These are phyloP conservation scores for Phytophthora citrophthora DNA, from an alignment of 352 stramenopile genomes.

Conservation along the genomic window DNA sequence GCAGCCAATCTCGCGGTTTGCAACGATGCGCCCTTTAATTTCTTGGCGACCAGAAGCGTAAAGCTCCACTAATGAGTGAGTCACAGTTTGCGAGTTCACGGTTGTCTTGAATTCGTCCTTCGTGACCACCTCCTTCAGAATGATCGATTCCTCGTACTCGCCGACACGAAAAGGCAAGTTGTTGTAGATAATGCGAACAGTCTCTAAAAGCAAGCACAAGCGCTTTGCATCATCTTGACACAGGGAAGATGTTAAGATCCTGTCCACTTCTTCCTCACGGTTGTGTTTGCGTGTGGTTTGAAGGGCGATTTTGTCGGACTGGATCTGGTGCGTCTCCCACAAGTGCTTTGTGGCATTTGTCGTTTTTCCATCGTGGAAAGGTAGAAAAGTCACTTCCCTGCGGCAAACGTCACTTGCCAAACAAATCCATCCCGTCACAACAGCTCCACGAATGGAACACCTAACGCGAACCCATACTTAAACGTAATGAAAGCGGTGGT, in stretches of 20 bases:
- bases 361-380: conserved; percentile 2
- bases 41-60: background rate
- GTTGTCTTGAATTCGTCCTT: conserved; percentile 7
- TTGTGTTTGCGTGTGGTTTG: background rate
- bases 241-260: background rate
- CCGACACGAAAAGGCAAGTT: conserved; percentile 6
- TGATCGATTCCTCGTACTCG: conserved; percentile 4
- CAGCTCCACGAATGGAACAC: background rate
- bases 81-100: background rate
- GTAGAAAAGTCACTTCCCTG: background rate
- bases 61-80: conserved; percentile 1
- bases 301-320: conserved; percentile 3
- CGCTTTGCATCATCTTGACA: conserved; percentile 1
- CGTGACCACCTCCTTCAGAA: conserved; percentile 6
- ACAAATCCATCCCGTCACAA: conserved; percentile 3
- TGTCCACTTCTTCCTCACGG: background rate
- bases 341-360: background rate
- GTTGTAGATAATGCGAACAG: background rate
- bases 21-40: background rate
- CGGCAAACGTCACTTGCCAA: conserved; percentile 5
- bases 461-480: conserved; percentile 3
- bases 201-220: conserved; percentile 3
- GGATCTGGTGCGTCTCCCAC: background rate
- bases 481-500: no score
- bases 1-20: background rate